Base-by-base conservation (phyloP, 306 rosid species). In the Sophora flavescens region DNA sequence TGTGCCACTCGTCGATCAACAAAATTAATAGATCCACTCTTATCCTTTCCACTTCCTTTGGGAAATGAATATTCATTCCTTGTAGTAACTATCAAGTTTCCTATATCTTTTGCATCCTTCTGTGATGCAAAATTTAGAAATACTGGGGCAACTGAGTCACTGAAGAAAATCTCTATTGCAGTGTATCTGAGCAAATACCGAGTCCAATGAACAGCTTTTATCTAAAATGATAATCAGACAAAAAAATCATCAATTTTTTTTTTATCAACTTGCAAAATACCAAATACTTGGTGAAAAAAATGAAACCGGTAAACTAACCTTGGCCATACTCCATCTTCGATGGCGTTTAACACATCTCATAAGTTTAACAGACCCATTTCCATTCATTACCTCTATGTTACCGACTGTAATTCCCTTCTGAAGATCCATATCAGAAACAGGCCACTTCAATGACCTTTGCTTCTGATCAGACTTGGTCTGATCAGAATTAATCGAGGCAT, bases 121-220 rank as follows among this genome's bases (percentile, higher is more conserved):
- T 75, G 88, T 26, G 98, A 86, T 65, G 88, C 86, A 45, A 95
- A 95, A 83, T 92, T 95, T 14, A 95, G 86, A 88, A 95, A 95
- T 63, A 92, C 79, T 6, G 98, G 97, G 75, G 98, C 81, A 78
- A 90, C 90, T 72, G 98, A 92, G 88, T 90, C 89, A 22, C 87
- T 80, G 86, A 92, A 95, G 91, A 92, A 92, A 76, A 92, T 84
- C 87, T 95, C 98, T 73, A 95, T 88, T 15, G 98, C 98, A 33
- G 93, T 90, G 82, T 90, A 92, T 83, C 97, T 87, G 68, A 95
- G 93, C 91, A 95, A 86, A 89, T 95, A 88, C 57, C 98, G 95
- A 12, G 97, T 95, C 97, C 95, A 92, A 74, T 87, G 89, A 69
- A 95, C 97, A 75, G 97, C 88, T 84, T 90, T 95, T 76, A 95